These are phyloP conservation scores for Cordyceps javanica DNA, from an alignment of 2,329 filamentous ascomycete genomes.

Conservation along the genomic window DNA sequence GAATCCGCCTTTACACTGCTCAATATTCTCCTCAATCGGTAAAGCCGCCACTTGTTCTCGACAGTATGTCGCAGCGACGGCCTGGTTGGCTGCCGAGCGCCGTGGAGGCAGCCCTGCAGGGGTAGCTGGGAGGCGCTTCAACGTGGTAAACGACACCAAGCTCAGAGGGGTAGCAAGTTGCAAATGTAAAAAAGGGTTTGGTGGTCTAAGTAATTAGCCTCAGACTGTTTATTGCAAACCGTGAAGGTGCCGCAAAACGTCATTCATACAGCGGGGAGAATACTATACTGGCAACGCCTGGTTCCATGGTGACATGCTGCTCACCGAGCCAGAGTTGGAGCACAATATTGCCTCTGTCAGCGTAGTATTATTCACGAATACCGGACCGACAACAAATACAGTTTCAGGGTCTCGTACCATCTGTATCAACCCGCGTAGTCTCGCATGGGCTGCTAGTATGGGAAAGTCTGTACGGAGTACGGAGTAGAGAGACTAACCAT, in stretches of 20 bases:
- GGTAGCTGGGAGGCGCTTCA: not conserved
- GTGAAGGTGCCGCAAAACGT: not conserved
- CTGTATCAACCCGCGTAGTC: no score
- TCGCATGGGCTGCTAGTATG: no score
- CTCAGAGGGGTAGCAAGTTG: constrained; percentile 1
- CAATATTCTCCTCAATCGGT: no score
- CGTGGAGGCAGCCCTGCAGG: not conserved
- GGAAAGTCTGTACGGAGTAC: no score
- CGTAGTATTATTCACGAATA: not conserved
- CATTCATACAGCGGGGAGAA: not conserved
- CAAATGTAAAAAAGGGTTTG: not conserved
- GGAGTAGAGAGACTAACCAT: no score
- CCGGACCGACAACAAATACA: not conserved
- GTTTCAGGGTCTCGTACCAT: not conserved
- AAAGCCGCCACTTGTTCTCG: not conserved
- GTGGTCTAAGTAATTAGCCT: not conserved
- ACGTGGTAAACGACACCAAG: not conserved
- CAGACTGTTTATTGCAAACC: no score
- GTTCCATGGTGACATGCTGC: no score
- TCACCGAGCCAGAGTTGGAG: no score
- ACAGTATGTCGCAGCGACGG: not conserved
- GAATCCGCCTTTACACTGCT: no score
- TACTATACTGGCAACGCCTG: no score
- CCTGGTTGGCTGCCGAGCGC: not conserved
- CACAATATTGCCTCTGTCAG: not conserved